These are phyloP conservation scores for Calonectria naviculata DNA, from an alignment of 2,329 filamentous ascomycete species.

Conservation along the genomic window DNA sequence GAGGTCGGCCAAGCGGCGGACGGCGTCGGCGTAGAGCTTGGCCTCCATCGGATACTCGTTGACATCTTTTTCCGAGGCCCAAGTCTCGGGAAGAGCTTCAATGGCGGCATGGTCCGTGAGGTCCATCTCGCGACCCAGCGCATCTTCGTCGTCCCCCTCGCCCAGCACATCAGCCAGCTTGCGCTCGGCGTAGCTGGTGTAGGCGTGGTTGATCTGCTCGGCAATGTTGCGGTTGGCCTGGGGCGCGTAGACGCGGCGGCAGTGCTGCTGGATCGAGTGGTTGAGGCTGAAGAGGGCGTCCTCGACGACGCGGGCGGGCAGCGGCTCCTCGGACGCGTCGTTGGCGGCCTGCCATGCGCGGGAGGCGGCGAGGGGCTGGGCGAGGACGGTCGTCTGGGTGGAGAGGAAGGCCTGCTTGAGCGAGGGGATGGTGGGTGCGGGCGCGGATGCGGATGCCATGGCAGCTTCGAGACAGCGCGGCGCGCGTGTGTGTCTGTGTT, in stretches of 20 bases:
- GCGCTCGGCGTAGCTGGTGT: conserved; percentile 61
- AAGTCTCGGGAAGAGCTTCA: conserved; percentile 57
- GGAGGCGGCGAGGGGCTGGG: conserved; percentile 67
- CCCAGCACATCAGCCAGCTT: conserved; percentile 43
- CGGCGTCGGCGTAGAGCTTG: conserved; percentile 62
- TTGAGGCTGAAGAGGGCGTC: conserved; percentile 70
- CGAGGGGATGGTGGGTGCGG: conserved; percentile 66
- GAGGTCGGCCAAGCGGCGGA: conserved; percentile 61
- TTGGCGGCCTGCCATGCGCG: conserved; percentile 63
- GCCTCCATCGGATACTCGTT: conserved; percentile 57
- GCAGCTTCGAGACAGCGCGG: background rate
- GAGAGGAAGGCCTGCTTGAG: conserved; percentile 74
- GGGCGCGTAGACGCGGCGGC: conserved; percentile 72
- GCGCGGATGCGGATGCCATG: conserved; percentile 12
- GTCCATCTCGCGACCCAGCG: conserved; percentile 55
- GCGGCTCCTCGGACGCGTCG: conserved; percentile 50
- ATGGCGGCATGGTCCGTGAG: conserved; percentile 57
- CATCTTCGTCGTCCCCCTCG: conserved; percentile 48
- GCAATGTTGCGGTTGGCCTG: conserved; percentile 78
- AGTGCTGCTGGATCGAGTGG: conserved; percentile 72
- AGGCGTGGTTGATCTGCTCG: conserved; percentile 77
- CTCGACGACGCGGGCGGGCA: conserved; percentile 63
- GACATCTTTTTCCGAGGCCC: conserved; percentile 54
- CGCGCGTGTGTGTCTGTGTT: background rate
- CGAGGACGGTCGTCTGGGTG: conserved; percentile 71